Percentiles rank a stretch among this genome's conserved stretches.
These are phyloP conservation scores for Mycosarcoma maydis DNA, from an alignment of 1,284 basidiomycete species.

Conservation along the genomic window DNA sequence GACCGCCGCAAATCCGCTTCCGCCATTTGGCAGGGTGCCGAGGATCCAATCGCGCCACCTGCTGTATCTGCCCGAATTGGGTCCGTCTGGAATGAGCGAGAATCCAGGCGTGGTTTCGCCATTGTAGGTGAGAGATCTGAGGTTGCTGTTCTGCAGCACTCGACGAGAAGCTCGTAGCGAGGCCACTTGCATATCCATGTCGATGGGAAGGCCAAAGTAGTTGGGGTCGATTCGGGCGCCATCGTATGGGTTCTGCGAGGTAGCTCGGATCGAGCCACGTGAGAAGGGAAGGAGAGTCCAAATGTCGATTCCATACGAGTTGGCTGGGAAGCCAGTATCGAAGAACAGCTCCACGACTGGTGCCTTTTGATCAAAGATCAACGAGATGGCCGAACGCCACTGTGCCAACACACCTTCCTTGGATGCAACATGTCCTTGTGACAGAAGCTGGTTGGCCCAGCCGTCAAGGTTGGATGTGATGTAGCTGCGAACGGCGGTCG, in stretches of 20 bases:
- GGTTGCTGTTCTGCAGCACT: conserved; percentile 56
- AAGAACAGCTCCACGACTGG: conserved; percentile 58
- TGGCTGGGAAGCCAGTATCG: conserved; percentile 49
- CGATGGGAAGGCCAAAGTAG: conserved; percentile 67
- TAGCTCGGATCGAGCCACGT: conserved; percentile 47
- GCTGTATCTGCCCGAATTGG: conserved; percentile 52
- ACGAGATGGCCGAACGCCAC: conserved; percentile 34
- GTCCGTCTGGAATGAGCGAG: conserved; percentile 50
- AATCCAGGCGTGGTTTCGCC: conserved; percentile 67
- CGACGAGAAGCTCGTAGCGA: conserved; percentile 61
- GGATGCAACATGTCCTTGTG: conserved; percentile 47
- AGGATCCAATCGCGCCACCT: conserved; percentile 67
- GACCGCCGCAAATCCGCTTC: conserved; percentile 65
- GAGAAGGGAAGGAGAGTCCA: conserved; percentile 60
- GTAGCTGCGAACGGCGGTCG: conserved; percentile 30
- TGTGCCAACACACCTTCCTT: conserved; percentile 43
- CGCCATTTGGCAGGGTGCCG: conserved; percentile 58
- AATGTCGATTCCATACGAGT: conserved; percentile 54
- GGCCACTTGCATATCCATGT: conserved; percentile 66
- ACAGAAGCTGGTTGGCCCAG: conserved; percentile 49
- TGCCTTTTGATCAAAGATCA: conserved; percentile 47
- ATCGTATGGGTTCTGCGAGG: conserved; percentile 32
- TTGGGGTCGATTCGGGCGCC: conserved; percentile 30
- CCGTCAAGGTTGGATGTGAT: conserved; percentile 46
- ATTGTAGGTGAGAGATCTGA: conserved; percentile 54